phyloP scores from a whole-genome alignment of 148 eudicot genomes.

The Chenopodium quinoa region DNA sequence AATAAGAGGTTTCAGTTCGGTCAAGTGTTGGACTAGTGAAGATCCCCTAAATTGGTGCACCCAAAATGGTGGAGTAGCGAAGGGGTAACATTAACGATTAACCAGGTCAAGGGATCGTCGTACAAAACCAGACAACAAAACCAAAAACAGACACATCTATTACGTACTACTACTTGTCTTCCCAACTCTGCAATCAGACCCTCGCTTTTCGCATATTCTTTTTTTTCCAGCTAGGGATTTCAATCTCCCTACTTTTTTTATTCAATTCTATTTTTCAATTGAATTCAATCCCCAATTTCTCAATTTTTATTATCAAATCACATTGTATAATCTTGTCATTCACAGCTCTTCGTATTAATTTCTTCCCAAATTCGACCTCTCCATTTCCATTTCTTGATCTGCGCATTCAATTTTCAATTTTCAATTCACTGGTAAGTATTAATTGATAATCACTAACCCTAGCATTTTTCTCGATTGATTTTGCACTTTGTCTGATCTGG shows the following conservation, averaged over 20 bases:
- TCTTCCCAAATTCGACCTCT: neutral
- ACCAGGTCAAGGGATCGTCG: no score
- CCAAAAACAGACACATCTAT: no score
- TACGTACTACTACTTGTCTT: neutral
- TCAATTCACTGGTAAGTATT: constrained; percentile 18
- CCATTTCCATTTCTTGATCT: neutral
- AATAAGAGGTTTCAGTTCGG: no score
- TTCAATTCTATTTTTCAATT: neutral
- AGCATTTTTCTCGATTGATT: neutral
- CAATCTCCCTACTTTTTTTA: neutral
- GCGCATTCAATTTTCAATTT: neutral
- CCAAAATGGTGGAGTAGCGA: no score
- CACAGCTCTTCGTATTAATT: neutral
- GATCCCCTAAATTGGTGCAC: no score
- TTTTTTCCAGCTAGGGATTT: neutral
- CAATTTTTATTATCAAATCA: neutral
- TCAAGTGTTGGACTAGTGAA: no score
- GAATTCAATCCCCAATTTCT: neutral
- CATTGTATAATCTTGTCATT: neutral
- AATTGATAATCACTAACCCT: neutral
- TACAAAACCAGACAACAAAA: neutral
- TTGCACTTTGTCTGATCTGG: neutral
- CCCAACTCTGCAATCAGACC: neutral
- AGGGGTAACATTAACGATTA: no score
- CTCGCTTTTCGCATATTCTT: constrained; percentile 7